These are phyloP conservation scores for Corinectria fuckeliana DNA, from an alignment of 2,329 filamentous ascomycete species.

Conservation along the genomic window DNA sequence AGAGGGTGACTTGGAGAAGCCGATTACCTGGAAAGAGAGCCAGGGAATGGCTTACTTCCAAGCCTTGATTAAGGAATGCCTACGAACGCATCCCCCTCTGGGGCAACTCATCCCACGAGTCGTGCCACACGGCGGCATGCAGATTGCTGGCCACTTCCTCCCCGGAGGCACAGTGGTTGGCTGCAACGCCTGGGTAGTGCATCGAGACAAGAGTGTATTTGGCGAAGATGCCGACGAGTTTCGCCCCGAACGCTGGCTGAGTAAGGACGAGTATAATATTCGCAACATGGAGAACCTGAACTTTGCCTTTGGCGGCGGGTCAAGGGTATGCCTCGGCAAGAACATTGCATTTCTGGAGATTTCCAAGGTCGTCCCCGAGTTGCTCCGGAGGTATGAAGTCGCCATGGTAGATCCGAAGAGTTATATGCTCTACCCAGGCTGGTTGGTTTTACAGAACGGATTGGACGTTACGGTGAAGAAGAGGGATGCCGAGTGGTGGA, in stretches of 20 bases:
- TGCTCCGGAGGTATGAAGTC: too few relatives aligned
- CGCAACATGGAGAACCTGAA: slow-evolving; percentile 24
- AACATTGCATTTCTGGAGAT: slow-evolving; percentile 68
- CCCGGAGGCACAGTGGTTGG: slow-evolving; percentile 75
- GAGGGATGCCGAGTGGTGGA: too few relatives aligned
- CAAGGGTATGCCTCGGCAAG: slow-evolving; percentile 72
- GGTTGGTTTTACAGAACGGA: too few relatives aligned
- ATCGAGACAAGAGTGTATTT: slow-evolving; percentile 70
- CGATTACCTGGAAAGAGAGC: slow-evolving; percentile 69
- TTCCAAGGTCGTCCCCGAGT: slow-evolving; percentile 68
- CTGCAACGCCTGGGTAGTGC: slow-evolving; percentile 76
- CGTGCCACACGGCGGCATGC: slow-evolving; percentile 67
- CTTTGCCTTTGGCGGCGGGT: slow-evolving; percentile 71
- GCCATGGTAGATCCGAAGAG: too few relatives aligned
- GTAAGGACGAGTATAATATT: slow-evolving; percentile 51
- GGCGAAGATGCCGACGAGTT: slow-evolving; percentile 69
- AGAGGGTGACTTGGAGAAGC: too few relatives aligned
- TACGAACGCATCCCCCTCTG: slow-evolving; percentile 75
- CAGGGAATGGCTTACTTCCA: slow-evolving; percentile 80
- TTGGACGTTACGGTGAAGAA: too few relatives aligned
- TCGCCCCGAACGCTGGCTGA: slow-evolving; percentile 71
- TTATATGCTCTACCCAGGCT: too few relatives aligned
- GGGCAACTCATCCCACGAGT: slow-evolving; percentile 76
- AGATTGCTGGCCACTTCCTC: slow-evolving; percentile 66
- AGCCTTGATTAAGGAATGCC: slow-evolving; percentile 77